phyloP scores from a whole-genome alignment of 805 yeast species.

The Candida adriatica region DNA sequence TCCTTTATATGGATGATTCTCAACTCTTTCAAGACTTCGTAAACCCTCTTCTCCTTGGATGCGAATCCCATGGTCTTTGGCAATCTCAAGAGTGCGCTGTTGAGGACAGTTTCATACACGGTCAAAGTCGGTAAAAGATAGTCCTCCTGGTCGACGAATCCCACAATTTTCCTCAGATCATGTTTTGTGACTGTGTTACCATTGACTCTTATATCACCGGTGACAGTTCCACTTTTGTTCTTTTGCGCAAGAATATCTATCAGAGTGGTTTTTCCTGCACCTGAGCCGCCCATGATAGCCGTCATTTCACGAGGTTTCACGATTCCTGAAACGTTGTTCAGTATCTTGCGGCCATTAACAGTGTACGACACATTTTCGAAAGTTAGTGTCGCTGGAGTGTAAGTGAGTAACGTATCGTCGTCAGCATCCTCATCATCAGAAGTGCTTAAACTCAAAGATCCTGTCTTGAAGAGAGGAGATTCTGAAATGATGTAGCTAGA shows the following conservation, averaged over 20 bases:
- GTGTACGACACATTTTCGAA: constrained; percentile 68
- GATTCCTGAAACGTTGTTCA: constrained; percentile 62
- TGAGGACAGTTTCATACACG: constrained; percentile 90
- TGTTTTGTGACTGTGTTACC: constrained; percentile 42
- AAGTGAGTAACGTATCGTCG: constrained; percentile 40
- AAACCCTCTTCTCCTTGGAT: constrained; percentile 71
- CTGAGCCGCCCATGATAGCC: constrained; percentile 98
- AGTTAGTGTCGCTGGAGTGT: constrained; percentile 63
- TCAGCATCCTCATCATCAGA: constrained; percentile 27
- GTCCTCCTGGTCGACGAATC: constrained; percentile 96
- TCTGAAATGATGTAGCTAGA: constrained; percentile 43
- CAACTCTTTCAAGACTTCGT: constrained; percentile 79
- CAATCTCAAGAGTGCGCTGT: constrained; percentile 81
- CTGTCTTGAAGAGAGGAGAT: constrained; percentile 51
- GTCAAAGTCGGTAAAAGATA: constrained; percentile 86
- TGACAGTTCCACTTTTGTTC: constrained; percentile 63
- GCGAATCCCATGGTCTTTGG: constrained; percentile 73
- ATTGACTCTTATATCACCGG: constrained; percentile 70
- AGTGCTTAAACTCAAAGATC: constrained; percentile 21
- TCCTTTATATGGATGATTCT: constrained; percentile 81
- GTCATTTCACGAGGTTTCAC: constrained; percentile 83
- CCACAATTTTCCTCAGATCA: constrained; percentile 63
- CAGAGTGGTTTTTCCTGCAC: constrained; percentile 95
- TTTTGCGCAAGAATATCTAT: constrained; percentile 89
- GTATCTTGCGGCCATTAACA: constrained; percentile 45